Percentiles rank a stretch among this genome's conserved stretches.
Conservation (phyloP, 768 basidiomycete genomes). For the Leccinum sublutescens region DNA sequence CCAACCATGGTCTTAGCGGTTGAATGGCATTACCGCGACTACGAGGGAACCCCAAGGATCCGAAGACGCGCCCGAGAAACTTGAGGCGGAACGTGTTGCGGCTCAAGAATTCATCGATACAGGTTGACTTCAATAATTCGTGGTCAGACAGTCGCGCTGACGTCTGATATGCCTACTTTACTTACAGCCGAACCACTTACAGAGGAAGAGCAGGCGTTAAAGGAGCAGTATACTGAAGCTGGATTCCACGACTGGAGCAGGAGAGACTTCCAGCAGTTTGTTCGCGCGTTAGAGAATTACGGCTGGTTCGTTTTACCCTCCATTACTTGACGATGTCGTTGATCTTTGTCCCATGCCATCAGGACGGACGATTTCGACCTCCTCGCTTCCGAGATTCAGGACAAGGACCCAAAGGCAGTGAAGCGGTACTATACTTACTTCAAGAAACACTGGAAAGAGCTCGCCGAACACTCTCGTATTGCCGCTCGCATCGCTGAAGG, state of each 20-base stretch:
- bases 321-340: not conserved
- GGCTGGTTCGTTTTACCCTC: constrained; percentile 62
- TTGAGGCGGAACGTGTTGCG: constrained; percentile 74
- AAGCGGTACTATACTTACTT: constrained; percentile 79
- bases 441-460: constrained; percentile 84
- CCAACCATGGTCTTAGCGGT: constrained; percentile 38
- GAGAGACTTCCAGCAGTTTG: constrained; percentile 90
- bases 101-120: constrained; percentile 89
- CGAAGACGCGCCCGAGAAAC: constrained; percentile 78
- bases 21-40: constrained; percentile 66
- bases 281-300: constrained; percentile 72
- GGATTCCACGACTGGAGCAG: constrained; percentile 93
- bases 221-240: constrained; percentile 70
- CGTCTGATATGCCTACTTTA: not conserved
- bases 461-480: constrained; percentile 70
- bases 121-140: constrained; percentile 40
- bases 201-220: constrained; percentile 80
- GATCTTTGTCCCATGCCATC: not conserved
- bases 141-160: not conserved
- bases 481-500: constrained; percentile 85
- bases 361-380: constrained; percentile 66
- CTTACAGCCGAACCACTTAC: constrained; percentile 84
- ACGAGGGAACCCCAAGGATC: constrained; percentile 63
- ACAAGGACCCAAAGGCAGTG: constrained; percentile 79
- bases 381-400: constrained; percentile 80